A percentile compares a stretch with the other conserved stretches of the same genome.
Conservation (phyloP, 139 green algal species). For the Zygnema circumcarinatum region DNA sequence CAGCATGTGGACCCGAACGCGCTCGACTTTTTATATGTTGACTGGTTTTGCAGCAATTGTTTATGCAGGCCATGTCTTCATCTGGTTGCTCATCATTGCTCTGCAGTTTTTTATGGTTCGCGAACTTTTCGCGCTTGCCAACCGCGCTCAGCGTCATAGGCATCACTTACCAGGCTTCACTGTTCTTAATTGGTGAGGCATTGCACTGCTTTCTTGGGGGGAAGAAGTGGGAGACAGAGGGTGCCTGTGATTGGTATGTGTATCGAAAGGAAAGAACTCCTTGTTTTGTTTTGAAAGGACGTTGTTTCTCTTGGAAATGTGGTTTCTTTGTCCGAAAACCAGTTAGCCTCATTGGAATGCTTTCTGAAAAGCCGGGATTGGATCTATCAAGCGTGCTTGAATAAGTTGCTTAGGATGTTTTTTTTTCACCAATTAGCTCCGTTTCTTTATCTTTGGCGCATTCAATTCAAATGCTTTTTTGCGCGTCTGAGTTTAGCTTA, state of each 20-base stretch:
- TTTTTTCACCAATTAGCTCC: no score
- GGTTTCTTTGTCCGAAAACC: no score
- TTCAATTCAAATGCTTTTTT: no score
- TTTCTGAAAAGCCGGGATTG: no score
- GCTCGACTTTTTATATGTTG: slow-evolving; percentile 51
- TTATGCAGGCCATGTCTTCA: slow-evolving; percentile 62
- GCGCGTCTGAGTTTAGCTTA: no score
- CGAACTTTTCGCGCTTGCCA: slow-evolving; percentile 65
- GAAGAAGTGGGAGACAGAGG: background rate
- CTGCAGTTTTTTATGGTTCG: slow-evolving; percentile 59
- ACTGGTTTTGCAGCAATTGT: slow-evolving; percentile 39
- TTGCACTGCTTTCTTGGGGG: background rate
- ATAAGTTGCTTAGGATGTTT: no score
- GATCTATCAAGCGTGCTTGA: no score
- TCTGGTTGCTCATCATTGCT: slow-evolving; percentile 48
- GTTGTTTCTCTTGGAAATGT: no score
- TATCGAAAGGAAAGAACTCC: background rate
- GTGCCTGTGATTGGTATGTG: background rate
- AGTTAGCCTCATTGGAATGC: no score
- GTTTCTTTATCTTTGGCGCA: no score
- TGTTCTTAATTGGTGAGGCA: slow-evolving; percentile 12
- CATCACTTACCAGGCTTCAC: background rate
- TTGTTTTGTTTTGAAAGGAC: slow-evolving; percentile 5
- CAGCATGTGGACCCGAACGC: slow-evolving; percentile 26
- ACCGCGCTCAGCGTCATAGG: background rate